Evolutionary conservation across 2,329 filamentous ascomycete genomes (phyloP).

Genomic region (Thielaviopsis euricoi): DNA sequence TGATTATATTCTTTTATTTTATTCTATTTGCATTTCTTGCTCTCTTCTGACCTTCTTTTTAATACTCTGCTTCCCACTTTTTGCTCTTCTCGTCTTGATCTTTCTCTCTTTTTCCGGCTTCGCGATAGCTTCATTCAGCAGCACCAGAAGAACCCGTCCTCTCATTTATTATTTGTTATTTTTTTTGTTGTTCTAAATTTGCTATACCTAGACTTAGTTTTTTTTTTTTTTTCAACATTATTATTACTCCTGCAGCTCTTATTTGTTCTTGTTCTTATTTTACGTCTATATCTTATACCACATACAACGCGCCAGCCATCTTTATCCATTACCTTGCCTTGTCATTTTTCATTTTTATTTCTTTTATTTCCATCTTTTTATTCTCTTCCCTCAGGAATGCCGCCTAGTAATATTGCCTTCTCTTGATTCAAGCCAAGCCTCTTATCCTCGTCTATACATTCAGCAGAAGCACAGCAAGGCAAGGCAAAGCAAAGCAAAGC

Average conservation of each 20-base stretch:
- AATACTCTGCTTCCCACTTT: neutral
- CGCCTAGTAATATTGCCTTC: neutral
- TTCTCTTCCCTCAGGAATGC: neutral
- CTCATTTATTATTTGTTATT: neutral
- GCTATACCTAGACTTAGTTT: neutral
- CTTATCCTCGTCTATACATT: too few species aligned
- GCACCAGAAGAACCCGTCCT: neutral
- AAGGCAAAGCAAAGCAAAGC: too few species aligned
- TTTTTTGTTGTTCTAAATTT: neutral
- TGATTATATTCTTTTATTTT: neutral
- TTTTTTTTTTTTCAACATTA: slow-evolving; percentile 1
- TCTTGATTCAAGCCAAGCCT: neutral
- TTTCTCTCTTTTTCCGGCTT: neutral
- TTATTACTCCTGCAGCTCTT: too few species aligned
- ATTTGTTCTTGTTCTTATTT: neutral
- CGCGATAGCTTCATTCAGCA: neutral
- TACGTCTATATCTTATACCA: neutral
- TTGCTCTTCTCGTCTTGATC: neutral
- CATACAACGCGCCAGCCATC: neutral
- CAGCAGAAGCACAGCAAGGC: too few species aligned
- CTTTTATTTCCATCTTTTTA: neutral
- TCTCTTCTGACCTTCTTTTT: neutral
- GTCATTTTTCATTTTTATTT: neutral
- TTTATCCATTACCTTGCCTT: neutral
- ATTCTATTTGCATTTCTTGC: neutral